Base-by-base conservation (phyloP, 2,329 filamentous ascomycete genomes). In the Pyrenophora tritici-repentis region DNA sequence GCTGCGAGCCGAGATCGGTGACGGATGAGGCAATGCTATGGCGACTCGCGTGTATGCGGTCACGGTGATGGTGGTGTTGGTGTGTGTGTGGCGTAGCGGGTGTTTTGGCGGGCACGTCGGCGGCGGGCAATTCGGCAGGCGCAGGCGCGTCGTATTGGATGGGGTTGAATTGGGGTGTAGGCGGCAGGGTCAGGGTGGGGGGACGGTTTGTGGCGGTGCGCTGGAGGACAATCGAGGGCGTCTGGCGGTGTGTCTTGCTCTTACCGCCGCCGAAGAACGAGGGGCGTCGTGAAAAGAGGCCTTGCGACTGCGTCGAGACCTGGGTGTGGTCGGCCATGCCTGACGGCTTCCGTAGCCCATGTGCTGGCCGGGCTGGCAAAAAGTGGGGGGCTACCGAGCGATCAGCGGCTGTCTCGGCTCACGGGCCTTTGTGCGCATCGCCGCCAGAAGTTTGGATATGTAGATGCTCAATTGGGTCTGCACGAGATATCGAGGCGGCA, bases 1-100 rank as follows among this genome's bases (percentile, higher is more conserved):
- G 58, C 53, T 66, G 68, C 47, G 72, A 62, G 56, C 73, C 67
- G 55, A 75, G 55, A 53, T 76, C 75, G 16, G 68, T 66, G 33
- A 75, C 68, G 14, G 66, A 70, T 20, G 58, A 61, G 18, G 70
- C 69, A 52, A 73, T 65, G 63, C 63, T 69, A 55, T 72, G 70
- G 22, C 69, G 61, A 50, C 64, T 65, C 29, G 56, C 38, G 47
- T 64, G 62, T 14, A 52, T 65, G 58, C 59, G 67, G 47, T 58
- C 5, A 10, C 2, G 24, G 24, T n/a, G n/a, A n/a, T 29, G 26
- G 26, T 10, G 26, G 26, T 29, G 26, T 29, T 29, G 26, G 8
- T 29, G 26, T 2, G 12, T 59, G 16, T 61, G 67, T 34, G 70
- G 66, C 57, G 67, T 64, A 10, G 62, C 34, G 12, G 58, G 58